These are phyloP conservation scores for Trametes punicea DNA, from an alignment of 768 basidiomycete genomes.

Conservation along the genomic window DNA sequence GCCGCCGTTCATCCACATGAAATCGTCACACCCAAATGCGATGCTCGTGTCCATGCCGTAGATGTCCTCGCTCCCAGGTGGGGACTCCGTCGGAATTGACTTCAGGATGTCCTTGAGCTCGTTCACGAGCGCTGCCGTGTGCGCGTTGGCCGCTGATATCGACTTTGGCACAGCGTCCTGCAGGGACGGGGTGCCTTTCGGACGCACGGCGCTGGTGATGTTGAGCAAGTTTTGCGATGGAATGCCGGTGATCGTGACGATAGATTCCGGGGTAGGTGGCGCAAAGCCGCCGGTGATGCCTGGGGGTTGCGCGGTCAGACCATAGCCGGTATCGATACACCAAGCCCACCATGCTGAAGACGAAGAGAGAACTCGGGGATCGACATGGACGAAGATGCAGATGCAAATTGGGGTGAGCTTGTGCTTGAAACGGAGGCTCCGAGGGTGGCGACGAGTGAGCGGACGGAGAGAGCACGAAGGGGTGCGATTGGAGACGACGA, in stretches of 20 bases:
- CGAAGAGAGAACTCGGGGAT: conserved; percentile 52
- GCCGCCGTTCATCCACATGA: conserved; percentile 61
- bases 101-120: conserved; percentile 63
- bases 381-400: conserved; percentile 35
- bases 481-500: background rate
- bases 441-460: background rate
- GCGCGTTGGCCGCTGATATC: conserved; percentile 32
- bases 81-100: conserved; percentile 49
- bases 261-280: conserved; percentile 57
- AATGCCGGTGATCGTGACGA: conserved; percentile 50
- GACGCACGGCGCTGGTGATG: conserved; percentile 47
- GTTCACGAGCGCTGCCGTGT: conserved; percentile 42
- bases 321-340: background rate
- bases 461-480: background rate
- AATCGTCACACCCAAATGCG: conserved; percentile 50
- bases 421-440: background rate
- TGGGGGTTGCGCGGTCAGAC: conserved; percentile 27
- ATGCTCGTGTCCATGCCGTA: conserved; percentile 71
- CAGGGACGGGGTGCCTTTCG: conserved; percentile 43
- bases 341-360: conserved; percentile 54
- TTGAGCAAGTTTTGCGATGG: conserved; percentile 36
- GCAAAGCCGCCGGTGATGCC: conserved; percentile 78
- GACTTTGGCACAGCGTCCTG: conserved; percentile 42
- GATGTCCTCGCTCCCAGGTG: conserved; percentile 65
- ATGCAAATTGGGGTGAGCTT: conserved; percentile 7